These are phyloP conservation scores for Oryza glumipatula DNA, from an alignment of 176 grass and related monocot species.

Conservation along the genomic window DNA sequence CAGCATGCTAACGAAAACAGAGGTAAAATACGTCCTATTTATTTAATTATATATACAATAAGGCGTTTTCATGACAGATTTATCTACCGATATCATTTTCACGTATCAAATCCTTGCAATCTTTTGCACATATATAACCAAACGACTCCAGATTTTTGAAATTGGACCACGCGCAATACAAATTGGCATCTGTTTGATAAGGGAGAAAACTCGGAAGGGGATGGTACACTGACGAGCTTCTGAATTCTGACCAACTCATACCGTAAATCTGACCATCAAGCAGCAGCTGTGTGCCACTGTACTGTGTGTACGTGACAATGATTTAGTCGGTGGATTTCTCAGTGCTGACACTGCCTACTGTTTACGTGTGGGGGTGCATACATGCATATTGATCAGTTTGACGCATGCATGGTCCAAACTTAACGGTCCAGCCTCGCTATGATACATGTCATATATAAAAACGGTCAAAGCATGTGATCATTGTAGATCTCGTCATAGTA, in stretches of 20 bases:
- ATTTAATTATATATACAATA: too few relatives aligned
- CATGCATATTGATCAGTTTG: background rate
- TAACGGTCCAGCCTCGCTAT: slow-evolving; percentile 12
- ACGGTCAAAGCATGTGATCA: slow-evolving; percentile 40
- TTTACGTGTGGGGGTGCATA: slow-evolving; percentile 15
- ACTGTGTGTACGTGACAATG: slow-evolving; percentile 5
- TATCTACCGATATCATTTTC: too few relatives aligned
- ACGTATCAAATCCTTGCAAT: too few relatives aligned
- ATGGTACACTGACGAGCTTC: background rate
- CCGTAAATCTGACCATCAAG: background rate
- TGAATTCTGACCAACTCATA: background rate
- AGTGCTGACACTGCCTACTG: background rate
- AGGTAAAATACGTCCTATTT: too few relatives aligned
- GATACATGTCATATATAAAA: background rate
- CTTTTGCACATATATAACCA: too few relatives aligned
- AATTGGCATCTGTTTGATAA: background rate
- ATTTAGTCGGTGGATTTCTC: slow-evolving; percentile 29
- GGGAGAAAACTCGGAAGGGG: background rate
- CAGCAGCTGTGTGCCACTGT: background rate
- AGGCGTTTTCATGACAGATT: too few relatives aligned
- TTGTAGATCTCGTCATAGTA: slow-evolving; percentile 13
- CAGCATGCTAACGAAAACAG: too few relatives aligned
- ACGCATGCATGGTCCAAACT: background rate
- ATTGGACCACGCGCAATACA: background rate
- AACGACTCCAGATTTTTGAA: background rate